Evolutionary conservation across 2,329 filamentous ascomycete species (phyloP), one percentile per base, ranked within the genome.

Genomic region (Lasiodiplodia theobromae): DNA sequence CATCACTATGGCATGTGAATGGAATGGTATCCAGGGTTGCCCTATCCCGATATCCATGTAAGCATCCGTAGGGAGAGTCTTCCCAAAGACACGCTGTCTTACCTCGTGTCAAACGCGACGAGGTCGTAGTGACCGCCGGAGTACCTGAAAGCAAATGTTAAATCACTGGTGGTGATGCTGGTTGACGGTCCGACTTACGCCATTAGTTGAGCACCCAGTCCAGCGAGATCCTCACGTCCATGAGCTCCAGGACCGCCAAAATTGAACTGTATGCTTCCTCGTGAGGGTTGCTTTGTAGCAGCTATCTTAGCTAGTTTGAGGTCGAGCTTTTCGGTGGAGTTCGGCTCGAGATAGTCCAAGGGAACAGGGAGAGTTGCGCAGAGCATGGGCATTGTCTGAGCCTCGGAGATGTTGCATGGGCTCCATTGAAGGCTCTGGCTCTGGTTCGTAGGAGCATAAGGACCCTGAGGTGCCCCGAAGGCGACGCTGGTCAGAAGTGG

Each of bases 351-450:
- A 66, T 80, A 80, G 69, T 81, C 79, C 0, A 80, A 72, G 1
- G 79, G 79, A 1, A 80, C 78, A 1, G 70, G 37, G 2, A 81
- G 69, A n/a, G 62, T 77, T 2, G 73, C 77, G 67, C 79, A 81
- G 38, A 69, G 57, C 2, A 71, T 10, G 2, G 47, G 62, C 25
- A 65, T 11, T 8, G 60, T 64, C 12, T 34, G 44, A 12, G 6
- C 25, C 14, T 52, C 28, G 4, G 28, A 28, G 28, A 28, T 28
- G 28, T 28, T 28, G 28, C 62, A 65, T 4, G 62, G 31, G 16
- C 49, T 7, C 62, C 62, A 65, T 23, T 65, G 28, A 10, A 65
- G 40, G 4, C 10, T 25, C 40, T 63, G 40, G 8, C 16, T 51
- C 25, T 37, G 58, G 7, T 54, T 54, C 16, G 23, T 31, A 7